Evolutionary conservation across 176 grass and related monocot genomes (phyloP).

Genomic region (Oryza longistaminata): DNA sequence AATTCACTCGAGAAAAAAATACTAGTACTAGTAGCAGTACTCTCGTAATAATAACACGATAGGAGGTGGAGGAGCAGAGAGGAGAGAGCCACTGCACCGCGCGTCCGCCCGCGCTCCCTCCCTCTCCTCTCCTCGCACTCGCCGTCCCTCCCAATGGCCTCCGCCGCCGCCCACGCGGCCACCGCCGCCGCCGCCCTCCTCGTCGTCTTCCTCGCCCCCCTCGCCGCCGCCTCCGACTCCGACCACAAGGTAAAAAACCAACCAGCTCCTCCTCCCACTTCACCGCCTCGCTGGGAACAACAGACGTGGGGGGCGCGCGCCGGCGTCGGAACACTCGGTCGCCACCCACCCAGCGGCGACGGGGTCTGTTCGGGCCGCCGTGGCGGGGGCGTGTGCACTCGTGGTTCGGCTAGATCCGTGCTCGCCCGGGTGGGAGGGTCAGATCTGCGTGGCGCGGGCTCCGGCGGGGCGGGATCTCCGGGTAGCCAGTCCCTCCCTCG

Average conservation of each 20-base stretch:
- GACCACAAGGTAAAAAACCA: conserved; percentile 69
- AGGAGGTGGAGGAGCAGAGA: not conserved
- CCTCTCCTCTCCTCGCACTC: conserved; percentile 4
- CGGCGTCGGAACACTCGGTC: too few species aligned
- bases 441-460: conserved; percentile 46
- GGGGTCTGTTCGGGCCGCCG: not conserved
- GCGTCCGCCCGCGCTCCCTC: not conserved
- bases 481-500: not conserved
- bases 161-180: conserved; percentile 30
- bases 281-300: not conserved
- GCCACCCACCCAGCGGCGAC: too few species aligned
- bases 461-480: conserved; percentile 34
- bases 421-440: conserved; percentile 16
- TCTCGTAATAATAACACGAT: too few species aligned
- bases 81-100: not conserved
- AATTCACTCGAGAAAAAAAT: too few species aligned
- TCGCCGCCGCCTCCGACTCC: conserved; percentile 63
- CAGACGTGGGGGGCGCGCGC: too few species aligned
- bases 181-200: conserved; percentile 27
- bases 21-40: not conserved
- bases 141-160: conserved; percentile 39
- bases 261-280: not conserved
- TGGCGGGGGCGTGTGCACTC: not conserved
- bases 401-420: conserved; percentile 33
- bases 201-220: conserved; percentile 35